phyloP scores from a whole-genome alignment of 2,329 filamentous ascomycete species.

The Colletotrichum phormii region DNA sequence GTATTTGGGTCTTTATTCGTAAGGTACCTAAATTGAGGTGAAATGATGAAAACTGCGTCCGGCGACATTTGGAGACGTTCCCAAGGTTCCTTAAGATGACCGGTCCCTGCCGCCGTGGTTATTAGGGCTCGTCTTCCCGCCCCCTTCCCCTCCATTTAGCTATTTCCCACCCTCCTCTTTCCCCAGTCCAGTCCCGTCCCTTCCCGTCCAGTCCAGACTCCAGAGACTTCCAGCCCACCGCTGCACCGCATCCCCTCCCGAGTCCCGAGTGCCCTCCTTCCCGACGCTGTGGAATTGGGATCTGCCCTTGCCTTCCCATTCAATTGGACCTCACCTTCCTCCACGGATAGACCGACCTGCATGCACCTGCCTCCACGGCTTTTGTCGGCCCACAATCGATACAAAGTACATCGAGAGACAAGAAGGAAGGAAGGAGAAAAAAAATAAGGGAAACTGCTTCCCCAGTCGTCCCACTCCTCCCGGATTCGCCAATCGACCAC shows the following conservation, averaged over 20 bases:
- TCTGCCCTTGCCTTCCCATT: neutral
- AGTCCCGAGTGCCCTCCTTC: neutral
- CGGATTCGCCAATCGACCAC: constrained; percentile 23
- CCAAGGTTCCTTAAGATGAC: neutral
- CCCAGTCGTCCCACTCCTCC: neutral
- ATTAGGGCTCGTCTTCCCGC: neutral
- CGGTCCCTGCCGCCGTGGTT: neutral
- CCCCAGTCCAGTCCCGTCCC: neutral
- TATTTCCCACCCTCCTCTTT: neutral
- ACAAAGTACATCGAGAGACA: neutral
- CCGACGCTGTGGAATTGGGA: neutral
- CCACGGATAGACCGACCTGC: too few relatives aligned
- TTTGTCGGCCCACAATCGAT: constrained; percentile 21
- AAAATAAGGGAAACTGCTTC: neutral
- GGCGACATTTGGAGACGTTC: neutral
- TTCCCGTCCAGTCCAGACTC: neutral
- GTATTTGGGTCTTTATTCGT: neutral
- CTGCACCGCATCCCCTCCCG: neutral
- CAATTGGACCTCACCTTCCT: neutral
- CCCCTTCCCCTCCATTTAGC: neutral
- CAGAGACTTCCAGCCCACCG: too few relatives aligned
- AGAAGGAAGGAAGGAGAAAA: neutral
- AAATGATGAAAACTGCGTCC: neutral
- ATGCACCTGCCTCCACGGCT: constrained; percentile 4
- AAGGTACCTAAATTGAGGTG: neutral